These are phyloP conservation scores for Mycena floridula DNA, from an alignment of 768 basidiomycete species.

Conservation along the genomic window DNA sequence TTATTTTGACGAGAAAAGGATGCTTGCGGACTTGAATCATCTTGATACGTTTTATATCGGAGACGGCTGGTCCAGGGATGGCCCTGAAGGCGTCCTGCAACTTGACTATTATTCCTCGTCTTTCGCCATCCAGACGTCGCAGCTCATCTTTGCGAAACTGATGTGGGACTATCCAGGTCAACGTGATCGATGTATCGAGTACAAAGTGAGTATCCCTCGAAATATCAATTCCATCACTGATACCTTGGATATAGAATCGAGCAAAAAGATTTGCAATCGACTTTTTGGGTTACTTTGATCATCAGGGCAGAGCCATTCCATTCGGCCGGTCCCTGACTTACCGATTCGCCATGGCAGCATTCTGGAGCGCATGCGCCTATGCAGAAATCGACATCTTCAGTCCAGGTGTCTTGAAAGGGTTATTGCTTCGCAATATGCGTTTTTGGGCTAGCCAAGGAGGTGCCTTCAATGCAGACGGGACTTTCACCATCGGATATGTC, in stretches of 20 bases:
- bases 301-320: constrained; percentile 66
- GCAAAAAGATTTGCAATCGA: constrained; percentile 60
- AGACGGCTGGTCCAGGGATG: constrained; percentile 73
- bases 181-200: too few relatives aligned
- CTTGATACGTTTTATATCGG: constrained; percentile 77
- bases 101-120: constrained; percentile 77
- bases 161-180: too few relatives aligned
- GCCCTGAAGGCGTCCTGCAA: constrained; percentile 72
- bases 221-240: too few relatives aligned
- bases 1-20: constrained; percentile 49
- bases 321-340: constrained; percentile 76
- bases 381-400: constrained; percentile 64
- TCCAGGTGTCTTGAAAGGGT: constrained; percentile 67
- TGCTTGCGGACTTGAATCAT: constrained; percentile 70
- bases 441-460: constrained; percentile 65
- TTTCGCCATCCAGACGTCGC: constrained; percentile 74
- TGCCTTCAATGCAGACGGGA: constrained; percentile 56
- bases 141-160: constrained; percentile 65
- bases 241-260: constrained; percentile 55
- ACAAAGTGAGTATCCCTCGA: constrained; percentile 53
- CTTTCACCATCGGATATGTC: constrained; percentile 63
- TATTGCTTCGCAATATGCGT: constrained; percentile 66
- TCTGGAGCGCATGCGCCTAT: constrained; percentile 71
- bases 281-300: constrained; percentile 72
- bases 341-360: constrained; percentile 77